Base-by-base conservation (phyloP, 1,284 basidiomycete genomes). In the Sutorius eximius region DNA sequence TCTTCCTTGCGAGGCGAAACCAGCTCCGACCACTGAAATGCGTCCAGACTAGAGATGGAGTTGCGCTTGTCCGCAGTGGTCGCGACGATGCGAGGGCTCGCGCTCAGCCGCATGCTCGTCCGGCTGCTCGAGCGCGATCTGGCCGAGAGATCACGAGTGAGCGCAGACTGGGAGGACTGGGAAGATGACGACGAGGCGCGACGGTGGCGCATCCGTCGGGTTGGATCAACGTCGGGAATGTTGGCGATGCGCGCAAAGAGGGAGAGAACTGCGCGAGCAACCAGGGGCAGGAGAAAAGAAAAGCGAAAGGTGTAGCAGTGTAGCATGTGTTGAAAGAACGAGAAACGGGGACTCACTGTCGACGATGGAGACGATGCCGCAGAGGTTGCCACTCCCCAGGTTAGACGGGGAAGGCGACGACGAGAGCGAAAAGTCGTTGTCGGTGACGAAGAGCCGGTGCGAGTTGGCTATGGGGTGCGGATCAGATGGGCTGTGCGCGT, bases 321-420 rank as follows among this genome's bases (percentile, higher is more conserved):
- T 52, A 48, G 22, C 45, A 38, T 38, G 45, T 4, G 40, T 42
- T 43, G 53, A 50, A 33, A 49, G 36, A 32, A 56, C 18, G 22
- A 24, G 33, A 50, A 24, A 20, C 27, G 16, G 29, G 12, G 16
- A 72, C 82, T 57, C 64, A 91, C 88, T 82, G 63, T 91, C 88
- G 27, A 89, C 86, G 52, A 87, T 80, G n/a, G 89, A 91, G 12
- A 90, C 84, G 34, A 91, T 80, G 10, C 88, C 88, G 8, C 77
- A 82, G 10, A 88, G 75, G 58, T 78, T 82, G n/a, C 80, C 77
- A 51, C 53, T 71, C 30, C 67, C 67, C 1, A 61, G 52, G 20
- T 63, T 70, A 16, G 79, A 71, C 45, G 76, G 59, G 18, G 75
- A 63, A 11, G 76, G 80, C 18, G 81, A 81, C 7, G 76, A 70